Base-by-base conservation (phyloP, 1,284 basidiomycete species). In the Rhodotorula sp. region DNA sequence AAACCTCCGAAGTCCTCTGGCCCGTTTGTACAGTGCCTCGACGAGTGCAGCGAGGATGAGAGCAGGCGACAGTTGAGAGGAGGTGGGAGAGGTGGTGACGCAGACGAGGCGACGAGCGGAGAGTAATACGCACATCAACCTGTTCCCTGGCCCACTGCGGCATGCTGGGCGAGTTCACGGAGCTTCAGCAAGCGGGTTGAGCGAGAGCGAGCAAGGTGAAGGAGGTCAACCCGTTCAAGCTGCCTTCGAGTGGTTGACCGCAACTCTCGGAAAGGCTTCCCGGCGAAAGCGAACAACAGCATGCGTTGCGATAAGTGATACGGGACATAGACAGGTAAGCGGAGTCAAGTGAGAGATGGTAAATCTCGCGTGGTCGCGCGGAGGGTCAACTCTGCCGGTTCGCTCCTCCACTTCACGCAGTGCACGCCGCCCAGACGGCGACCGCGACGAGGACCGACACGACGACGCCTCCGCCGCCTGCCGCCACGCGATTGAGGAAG, bases 401-500 rank as follows among this genome's bases (percentile, higher is more conserved):
- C 26, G 28, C 37, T 24, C 54, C 30, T 7, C 11, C 54, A 10
- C 26, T 46, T 54, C n/a, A 64, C 9, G 64, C 64, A 18, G 48
- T 53, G 16, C 61, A 47, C 8, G 71, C 71, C 13, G 68, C 68
- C 68, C 65, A 69, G 22, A 74, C 40, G 8, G 73, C 68, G n/a
- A 68, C 66, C 3, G 48, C 61, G 1, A 72, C 60, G 4, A 71
- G 18, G 1, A 48, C 72, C 8, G 61, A 37, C 10, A 74, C 57
- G 4, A 54, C 66, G n/a, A 53, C 53, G 1, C 70, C 70, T 1
- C 60, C 64, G n/a, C 59, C 59, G 5, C 64, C 56, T 24, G 65
- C 65, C 30, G 70, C 70, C 4, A 66, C 65, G 7, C 73, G 59
- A 37, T 70, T 70, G 40, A 59, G n/a, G 26, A 68, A 72, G n/a